Evolutionary conservation across 176 grass and related monocot species (phyloP), one percentile per base, ranked within the genome.

Genomic region (Triticum dicoccoides): DNA sequence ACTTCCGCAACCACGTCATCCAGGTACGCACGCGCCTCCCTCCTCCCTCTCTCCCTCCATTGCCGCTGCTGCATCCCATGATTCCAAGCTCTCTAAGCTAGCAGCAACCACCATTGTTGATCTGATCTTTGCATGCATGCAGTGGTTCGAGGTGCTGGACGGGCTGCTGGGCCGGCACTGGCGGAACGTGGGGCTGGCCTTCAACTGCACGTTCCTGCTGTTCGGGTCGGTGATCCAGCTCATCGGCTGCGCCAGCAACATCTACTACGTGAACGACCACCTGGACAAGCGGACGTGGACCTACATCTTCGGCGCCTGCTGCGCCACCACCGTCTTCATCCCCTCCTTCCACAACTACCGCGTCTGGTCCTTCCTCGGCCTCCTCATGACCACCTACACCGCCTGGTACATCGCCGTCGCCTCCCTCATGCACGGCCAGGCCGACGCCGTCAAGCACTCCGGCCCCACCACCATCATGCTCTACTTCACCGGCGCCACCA

Each of bases 291-390:
- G 96, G 34, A 98, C 96, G 11, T 98, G 96, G 96, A 98, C 96
- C 0, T 98, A 98, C 86, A 85, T 98, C 62, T 98, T 98, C 72
- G 96, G 96, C 5, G 96, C 96, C 29, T 98, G 96, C 87, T 98
- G 96, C 82, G 96, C 96, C 33, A 96, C 96, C 35, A 96, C 90
- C 21, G 96, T 98, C 0, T 98, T 98, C 91, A 98, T 98, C 89
- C 96, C 96, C 0, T 98, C 96, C n/a, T 98, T 98, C 85, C 96
- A 92, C 86, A 98, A 98, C 96, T 98, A 98, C 82, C 89, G 96
- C 12, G 90, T 98, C 42, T 98, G 96, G 96, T 96, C 93, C 11
- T 98, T 98, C 18, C 88, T 98, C 0, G 96, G 96, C 0, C 96
- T 98, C 56, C 24, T 96, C 75, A 98, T 98, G 96, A 98, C 96